Conservation (phyloP, 73 alveolate genomes). For the Paramecium biaurelia region DNA sequence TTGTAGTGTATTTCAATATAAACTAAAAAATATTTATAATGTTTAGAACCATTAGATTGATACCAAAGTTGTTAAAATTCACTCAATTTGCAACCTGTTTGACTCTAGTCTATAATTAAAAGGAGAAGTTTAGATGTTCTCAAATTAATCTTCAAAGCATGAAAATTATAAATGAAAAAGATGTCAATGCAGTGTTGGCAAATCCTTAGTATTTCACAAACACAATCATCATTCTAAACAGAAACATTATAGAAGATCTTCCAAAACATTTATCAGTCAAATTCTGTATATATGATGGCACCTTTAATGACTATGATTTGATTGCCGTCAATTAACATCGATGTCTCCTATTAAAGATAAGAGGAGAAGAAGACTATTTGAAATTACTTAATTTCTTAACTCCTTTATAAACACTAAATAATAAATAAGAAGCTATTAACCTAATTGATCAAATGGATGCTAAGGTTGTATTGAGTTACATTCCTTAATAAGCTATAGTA, state of each 20-base stretch:
- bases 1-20: neutral
- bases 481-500: neutral
- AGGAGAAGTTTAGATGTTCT: neutral
- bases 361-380: neutral
- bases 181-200: neutral
- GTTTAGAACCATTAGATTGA: neutral
- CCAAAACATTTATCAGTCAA: neutral
- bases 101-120: neutral
- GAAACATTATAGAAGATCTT: neutral
- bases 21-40: neutral
- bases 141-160: neutral
- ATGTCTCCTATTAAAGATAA: neutral
- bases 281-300: neutral
- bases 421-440: neutral
- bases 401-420: neutral
- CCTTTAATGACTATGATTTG: neutral
- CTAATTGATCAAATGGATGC: constrained; percentile 5
- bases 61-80: neutral
- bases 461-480: neutral
- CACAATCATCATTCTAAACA: neutral
- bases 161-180: neutral
- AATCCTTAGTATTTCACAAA: constrained; percentile 2
- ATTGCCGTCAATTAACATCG: constrained; percentile 8
- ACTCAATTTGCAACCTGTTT: neutral
- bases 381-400: neutral